Evolutionary conservation across 2,329 filamentous ascomycete genomes (phyloP), one percentile per base, ranked within the genome.

Genomic region (Phialocephala sp.): DNA sequence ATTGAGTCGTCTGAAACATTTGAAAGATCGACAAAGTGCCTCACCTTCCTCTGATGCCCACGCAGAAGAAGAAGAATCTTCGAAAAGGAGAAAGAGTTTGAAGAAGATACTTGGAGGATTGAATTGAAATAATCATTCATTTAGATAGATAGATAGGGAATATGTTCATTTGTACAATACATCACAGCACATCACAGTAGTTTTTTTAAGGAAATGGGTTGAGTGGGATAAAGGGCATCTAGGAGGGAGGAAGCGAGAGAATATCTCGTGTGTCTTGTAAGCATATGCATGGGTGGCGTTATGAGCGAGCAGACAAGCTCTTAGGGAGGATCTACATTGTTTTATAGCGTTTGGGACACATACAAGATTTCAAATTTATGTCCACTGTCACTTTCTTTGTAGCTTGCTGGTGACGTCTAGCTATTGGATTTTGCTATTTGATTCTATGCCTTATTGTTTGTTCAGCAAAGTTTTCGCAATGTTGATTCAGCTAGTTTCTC

Each of bases 71-170:
- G 70, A 71, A 6, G 65, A 68, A 20, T 50, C 58, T 15, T 52
- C 62, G 18, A 77, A 71, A 62, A 77, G 73, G 66, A 77, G 74
- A 60, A 72, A 70, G 58, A 74, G 71, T 60, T 63, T 77, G 37
- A 78, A 77, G 69, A 77, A 74, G 59, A 69, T 73, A 22, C 58
- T 71, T 8, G 68, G 69, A n/a, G 67, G 67, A 3, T 27, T 66
- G 45, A 60, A 54, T 35, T 60, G 43, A 39, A 50, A 20, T 8
- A 20, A 27, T 14, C 8, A 20, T 24, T 15, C n/a, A 22, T 39
- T 56, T 39, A 14, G 55, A 22, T n/a, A 41, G 55, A 22, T n/a
- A 41, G 32, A 15, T 18, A 22, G 55, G 37, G 43, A 32, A 32
- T 15, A 24, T 27, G 59, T 61, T 65, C 56, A 43, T 60, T 66